A percentile compares a stretch with the other conserved stretches of the same genome.
These are phyloP conservation scores for Dothideomycetidae sp. DNA, from an alignment of 2,329 filamentous ascomycete genomes.

Conservation along the genomic window DNA sequence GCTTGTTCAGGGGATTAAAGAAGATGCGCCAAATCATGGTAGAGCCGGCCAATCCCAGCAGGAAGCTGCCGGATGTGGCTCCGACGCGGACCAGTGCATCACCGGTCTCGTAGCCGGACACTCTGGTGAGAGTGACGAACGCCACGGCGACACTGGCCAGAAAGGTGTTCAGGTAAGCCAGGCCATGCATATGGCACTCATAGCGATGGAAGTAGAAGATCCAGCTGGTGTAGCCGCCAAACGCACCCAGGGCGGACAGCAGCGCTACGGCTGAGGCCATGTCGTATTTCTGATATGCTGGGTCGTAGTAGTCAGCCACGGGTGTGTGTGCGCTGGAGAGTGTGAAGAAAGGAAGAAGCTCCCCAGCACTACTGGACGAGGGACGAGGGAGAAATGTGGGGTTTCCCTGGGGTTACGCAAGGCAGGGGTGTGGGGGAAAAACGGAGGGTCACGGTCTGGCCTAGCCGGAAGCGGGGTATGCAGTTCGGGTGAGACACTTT, in stretches of 20 bases:
- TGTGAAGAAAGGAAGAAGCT: too few species aligned
- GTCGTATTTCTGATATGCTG: too few species aligned
- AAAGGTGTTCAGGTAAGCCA: constrained; percentile 16
- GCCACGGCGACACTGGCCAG: constrained; percentile 12
- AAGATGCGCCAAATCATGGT: constrained; percentile 25
- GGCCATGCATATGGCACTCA: constrained; percentile 19
- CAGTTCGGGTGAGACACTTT: too few species aligned
- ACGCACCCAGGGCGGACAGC: background rate
- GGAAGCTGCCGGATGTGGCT: constrained; percentile 12
- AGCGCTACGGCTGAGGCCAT: background rate
- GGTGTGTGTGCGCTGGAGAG: too few species aligned
- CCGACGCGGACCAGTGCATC: constrained; percentile 4
- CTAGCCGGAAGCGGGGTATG: too few species aligned
- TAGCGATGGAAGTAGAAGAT: constrained; percentile 17
- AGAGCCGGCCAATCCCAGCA: constrained; percentile 19
- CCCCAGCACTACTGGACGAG: too few species aligned
- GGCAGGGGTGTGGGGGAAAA: too few species aligned
- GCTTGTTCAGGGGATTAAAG: constrained; percentile 22
- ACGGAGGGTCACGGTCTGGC: too few species aligned
- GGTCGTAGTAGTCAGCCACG: too few species aligned
- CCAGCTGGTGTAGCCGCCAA: background rate
- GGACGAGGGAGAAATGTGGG: too few species aligned
- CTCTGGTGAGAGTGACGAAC: constrained; percentile 12
- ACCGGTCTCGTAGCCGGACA: background rate
- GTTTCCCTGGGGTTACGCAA: too few species aligned